Base-by-base conservation (phyloP, 805 yeast species). In the Brettanomyces nanus region DNA sequence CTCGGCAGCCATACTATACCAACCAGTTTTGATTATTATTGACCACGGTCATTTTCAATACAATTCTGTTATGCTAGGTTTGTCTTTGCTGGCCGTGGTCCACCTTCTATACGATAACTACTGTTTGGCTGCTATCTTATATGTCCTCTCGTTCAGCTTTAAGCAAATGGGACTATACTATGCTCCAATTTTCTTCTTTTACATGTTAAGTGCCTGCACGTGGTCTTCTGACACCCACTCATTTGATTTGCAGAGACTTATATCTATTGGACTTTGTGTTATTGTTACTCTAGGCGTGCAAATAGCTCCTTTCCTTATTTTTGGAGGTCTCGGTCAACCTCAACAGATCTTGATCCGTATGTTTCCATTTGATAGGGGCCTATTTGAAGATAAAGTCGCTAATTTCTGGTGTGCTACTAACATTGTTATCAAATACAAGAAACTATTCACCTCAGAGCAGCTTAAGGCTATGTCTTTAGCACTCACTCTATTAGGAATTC, bases 41-140 rank as follows among this genome's bases (percentile, higher is more conserved):
- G 99, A 92, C 56, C 97, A 92, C 59, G 98, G 98, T 5, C 98
- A 92, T 61, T 92, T 92, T 63, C 98, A 94, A 62, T 90, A 77
- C 61, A 94, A 92, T 52, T 75, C 87, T 0, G 94, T 92, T 19
- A 90, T 92, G 97, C 71, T 92, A 26, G 98, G 98, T 0, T 65
- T 90, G 14, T 70, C 90, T 4, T 65, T 86, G 20, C 63, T 77
- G 38, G 70, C 95, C 0, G 62, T 92, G 31, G 74, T 73, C 37
- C 79, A 77, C 43, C 64, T 90, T 27, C 53, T 81, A 23, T 71
- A 76, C 41, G 84, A 77, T 22, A 75, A 77, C 51, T 69, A 75
- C 38, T 68, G 79, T 7, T 47, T 77, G 9, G 90, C 94, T 0
- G 77, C 95, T 4, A 58, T 83, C 2, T 77, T 81, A 63, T 92